Conservation (phyloP, 2,329 filamentous ascomycete species). For the Cordyceps tenuipes region DNA sequence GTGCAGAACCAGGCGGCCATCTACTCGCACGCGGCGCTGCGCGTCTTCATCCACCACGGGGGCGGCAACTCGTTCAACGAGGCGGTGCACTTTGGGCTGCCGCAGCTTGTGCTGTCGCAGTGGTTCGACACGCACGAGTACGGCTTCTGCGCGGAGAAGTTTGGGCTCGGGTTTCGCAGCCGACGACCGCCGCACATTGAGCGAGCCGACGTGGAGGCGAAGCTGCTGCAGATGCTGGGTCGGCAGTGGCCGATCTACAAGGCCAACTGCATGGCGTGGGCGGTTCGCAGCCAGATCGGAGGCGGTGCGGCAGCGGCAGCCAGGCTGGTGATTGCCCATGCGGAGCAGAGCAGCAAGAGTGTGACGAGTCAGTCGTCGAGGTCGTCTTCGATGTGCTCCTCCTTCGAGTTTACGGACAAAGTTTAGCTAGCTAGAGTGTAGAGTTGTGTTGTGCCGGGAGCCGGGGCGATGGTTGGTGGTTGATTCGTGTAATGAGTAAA, state of each 20-base stretch:
- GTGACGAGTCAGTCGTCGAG: neutral
- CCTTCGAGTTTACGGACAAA: neutral
- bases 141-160: neutral
- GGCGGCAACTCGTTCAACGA: conserved; percentile 8
- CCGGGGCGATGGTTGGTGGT: too few species aligned
- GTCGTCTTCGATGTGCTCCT: neutral
- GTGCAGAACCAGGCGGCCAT: neutral
- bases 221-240: neutral
- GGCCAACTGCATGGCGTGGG: conserved; percentile 2
- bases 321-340: neutral
- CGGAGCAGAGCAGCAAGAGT: neutral
- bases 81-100: conserved; percentile 1
- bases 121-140: conserved; percentile 10
- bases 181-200: neutral
- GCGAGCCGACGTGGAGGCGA: neutral
- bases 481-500: too few species aligned
- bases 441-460: neutral
- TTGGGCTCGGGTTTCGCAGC: conserved; percentile 3
- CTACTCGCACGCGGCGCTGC: neutral
- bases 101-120: conserved; percentile 2
- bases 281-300: neutral
- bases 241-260: neutral
- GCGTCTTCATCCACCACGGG: conserved; percentile 5
- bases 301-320: neutral
- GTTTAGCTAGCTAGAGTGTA: too few species aligned